phyloP scores from a whole-genome alignment of 805 yeast genomes.

The Ogataea degrootiae region DNA sequence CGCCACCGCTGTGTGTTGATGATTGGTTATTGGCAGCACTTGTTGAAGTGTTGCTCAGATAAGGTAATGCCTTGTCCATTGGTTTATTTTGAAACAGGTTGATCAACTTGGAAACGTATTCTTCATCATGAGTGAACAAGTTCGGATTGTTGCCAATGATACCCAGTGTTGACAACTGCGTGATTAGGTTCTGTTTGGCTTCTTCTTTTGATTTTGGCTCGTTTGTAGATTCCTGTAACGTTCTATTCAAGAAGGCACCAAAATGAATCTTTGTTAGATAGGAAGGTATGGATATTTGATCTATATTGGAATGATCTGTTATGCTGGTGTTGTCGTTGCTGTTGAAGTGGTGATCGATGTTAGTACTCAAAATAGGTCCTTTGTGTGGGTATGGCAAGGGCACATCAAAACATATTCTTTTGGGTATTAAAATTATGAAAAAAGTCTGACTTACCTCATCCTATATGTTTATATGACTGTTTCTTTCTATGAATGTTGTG shows the following conservation, averaged over 20 bases:
- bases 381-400: too few relatives aligned
- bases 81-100: slow-evolving; percentile 10
- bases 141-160: slow-evolving; percentile 19
- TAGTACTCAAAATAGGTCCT: too few relatives aligned
- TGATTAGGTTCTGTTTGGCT: slow-evolving; percentile 6
- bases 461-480: too few relatives aligned
- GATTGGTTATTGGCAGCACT: neutral
- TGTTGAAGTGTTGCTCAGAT: neutral
- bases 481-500: too few relatives aligned
- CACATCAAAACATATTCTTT: too few relatives aligned
- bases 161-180: slow-evolving; percentile 14
- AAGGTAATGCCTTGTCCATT: neutral
- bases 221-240: slow-evolving; percentile 5
- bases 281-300: slow-evolving; percentile 16
- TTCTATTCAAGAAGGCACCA: slow-evolving; percentile 15
- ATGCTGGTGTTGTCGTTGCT: neutral
- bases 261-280: slow-evolving; percentile 17
- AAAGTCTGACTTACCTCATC: too few relatives aligned
- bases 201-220: slow-evolving; percentile 15
- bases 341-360: too few relatives aligned
- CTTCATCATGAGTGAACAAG: slow-evolving; percentile 12
- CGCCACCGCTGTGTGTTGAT: neutral
- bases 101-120: slow-evolving; percentile 14
- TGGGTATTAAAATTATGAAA: too few relatives aligned
- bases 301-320: neutral